A percentile compares a stretch with the other conserved stretches of the same genome.
phyloP scores from a whole-genome alignment of 306 rosid genomes.

The Acacia acuminata region DNA sequence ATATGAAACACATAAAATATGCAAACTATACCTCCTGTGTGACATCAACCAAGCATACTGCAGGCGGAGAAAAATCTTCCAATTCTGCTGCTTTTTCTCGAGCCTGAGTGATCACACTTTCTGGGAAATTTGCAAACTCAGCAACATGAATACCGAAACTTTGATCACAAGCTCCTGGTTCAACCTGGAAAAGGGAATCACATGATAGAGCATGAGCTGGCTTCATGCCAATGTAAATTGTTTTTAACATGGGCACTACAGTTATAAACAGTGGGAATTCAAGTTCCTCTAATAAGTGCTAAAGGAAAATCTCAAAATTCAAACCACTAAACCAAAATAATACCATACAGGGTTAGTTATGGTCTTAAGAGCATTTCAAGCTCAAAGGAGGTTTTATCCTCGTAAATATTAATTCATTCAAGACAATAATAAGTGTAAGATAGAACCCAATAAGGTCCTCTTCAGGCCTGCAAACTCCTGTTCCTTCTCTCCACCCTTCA shows the following conservation, averaged over 20 bases:
- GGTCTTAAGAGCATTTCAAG: constrained; percentile 2
- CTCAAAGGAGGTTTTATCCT: not conserved
- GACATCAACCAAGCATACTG: constrained; percentile 44
- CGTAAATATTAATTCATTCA: not conserved
- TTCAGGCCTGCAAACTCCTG: constrained; percentile 2
- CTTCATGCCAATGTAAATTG: constrained; percentile 20
- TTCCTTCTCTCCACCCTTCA: constrained; percentile 18
- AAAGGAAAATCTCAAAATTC: not conserved
- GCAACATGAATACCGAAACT: constrained; percentile 99
- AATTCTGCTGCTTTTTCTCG: constrained; percentile 95
- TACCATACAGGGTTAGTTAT: not conserved
- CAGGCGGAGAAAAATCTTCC: constrained; percentile 85
- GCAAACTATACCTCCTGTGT: constrained; percentile 51
- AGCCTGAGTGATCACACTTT: constrained; percentile 83
- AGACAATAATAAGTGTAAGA: constrained; percentile 11
- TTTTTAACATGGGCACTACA: constrained; percentile 6
- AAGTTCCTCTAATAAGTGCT: constrained; percentile 6
- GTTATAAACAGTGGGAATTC: constrained; percentile 18
- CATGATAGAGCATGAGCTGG: constrained; percentile 15
- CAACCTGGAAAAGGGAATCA: constrained; percentile 67
- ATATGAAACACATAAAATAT: constrained; percentile 9
- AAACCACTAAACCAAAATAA: constrained; percentile 4
- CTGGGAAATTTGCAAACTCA: constrained; percentile 96
- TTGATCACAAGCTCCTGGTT: constrained; percentile 98
- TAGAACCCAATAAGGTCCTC: constrained; percentile 15